Base-by-base conservation (phyloP, 257 asterid species). In the Mentha longifolia region DNA sequence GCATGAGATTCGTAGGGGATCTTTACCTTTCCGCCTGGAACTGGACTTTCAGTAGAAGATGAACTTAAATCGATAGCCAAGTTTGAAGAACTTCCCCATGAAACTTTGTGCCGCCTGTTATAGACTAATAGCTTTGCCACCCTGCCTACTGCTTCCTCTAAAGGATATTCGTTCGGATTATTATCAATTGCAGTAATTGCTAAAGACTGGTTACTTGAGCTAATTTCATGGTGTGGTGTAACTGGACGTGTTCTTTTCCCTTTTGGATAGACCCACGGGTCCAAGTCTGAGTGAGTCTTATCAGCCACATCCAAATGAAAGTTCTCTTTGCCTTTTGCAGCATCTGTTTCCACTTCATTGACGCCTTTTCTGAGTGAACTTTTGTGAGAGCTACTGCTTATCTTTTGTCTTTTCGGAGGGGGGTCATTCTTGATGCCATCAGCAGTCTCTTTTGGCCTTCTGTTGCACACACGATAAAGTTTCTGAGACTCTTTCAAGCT, bases 231-330 rank as follows among this genome's bases (percentile, higher is more conserved):
- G 59, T 17, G 70, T 30, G 76, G 67, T 4, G 41, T 57, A 30
- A 16, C 57, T 67, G 65, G 71, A 66, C 25, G 82, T 43, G 89
- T 68, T 83, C 96, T 85, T 81, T 80, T 86, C 79, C 85, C 46
- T 67, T 78, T 89, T 33, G 92, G 88, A 73, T 70, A 55, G 54
- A 47, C 79, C 95, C 88, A 82, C 7, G 22, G 41, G 57, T 82
- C 82, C 54, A 84, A 68, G 70, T 79, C 71, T 63, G 75, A 58
- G 14, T 33, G 69, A 50, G 59, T 30, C 61, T 11, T 41, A 70
- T 69, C 77, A 47, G 76, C 56, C 76, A 61, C 57, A 76, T 73
- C 61, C 43, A 65, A 71, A 45, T 3, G 51, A 52, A 54, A 9
- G 67, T 61, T 74, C 16, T 59, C 80, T 45, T 42, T 79, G 49